Base-by-base conservation (phyloP, 1,284 basidiomycete genomes). In the Apiotrichum laibachii region DNA sequence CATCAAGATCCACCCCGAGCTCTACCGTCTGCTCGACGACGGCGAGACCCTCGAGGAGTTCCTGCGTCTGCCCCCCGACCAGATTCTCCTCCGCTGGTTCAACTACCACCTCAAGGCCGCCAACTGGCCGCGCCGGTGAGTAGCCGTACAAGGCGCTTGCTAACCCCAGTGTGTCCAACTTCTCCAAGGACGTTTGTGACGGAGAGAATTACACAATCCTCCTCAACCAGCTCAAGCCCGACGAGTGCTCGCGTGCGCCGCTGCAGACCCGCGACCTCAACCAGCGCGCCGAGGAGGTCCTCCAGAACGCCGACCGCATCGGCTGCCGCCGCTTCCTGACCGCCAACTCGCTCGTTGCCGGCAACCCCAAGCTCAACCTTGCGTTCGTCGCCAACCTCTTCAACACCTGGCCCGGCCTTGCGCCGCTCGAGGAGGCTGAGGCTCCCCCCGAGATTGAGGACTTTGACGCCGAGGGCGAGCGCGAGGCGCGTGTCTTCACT, bases 371-470 rank as follows among this genome's bases (percentile, higher is more conserved):
- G 73, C 84, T 99, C 50, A 99, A 99, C 79, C 87, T 99, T 61
- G 95, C 96, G 5, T 99, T 98, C 76, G 95, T 98, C 57, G 95
- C 96, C 50, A 94, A 97, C 78, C 84, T 99, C 55, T 99, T 99
- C 86, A 99, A 99, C 83, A 98, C 92, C 2, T 88, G 91, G 81
- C 95, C 95, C 0, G 90, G 92, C 0, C 86, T 95, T 34, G 93
- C 85, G 64, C 94, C 94, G 4, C 84, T 98, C 47, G 92, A 96
- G 71, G 92, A 94, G 73, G 86, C 81, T 19, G 81, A 93, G 86
- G 90, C 72, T 15, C 82, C 83, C 0, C 81, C 82, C 49, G 86
- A 84, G 8, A 86, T 98, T 44, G 95, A 98, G 73, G 96, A 99
- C 81, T 99, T 98, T 76, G 95, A 99, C 68, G 94, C 95, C 1